A percentile compares a stretch with the other conserved stretches of the same genome.
These are phyloP conservation scores for Apiospora arundinis DNA, from an alignment of 2,329 filamentous ascomycete species.

Conservation along the genomic window DNA sequence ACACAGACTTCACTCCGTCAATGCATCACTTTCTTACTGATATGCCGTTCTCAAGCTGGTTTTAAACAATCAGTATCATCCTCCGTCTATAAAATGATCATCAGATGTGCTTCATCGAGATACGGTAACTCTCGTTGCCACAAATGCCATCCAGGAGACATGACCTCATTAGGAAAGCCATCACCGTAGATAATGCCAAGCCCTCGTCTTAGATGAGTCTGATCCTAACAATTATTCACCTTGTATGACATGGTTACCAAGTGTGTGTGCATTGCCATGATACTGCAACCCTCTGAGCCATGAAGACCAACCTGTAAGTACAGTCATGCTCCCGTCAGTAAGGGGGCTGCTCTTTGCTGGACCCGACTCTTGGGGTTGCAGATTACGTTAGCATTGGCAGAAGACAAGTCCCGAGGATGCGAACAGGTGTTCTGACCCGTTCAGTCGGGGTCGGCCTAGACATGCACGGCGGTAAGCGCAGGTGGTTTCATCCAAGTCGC, in stretches of 20 bases:
- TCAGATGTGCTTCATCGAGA: too few relatives aligned
- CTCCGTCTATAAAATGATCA: too few relatives aligned
- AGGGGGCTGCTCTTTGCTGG: background rate
- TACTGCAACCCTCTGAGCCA: background rate
- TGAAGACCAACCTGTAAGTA: background rate
- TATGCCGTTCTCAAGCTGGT: background rate
- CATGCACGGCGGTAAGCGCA: constrained; percentile 16
- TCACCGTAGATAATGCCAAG: too few relatives aligned
- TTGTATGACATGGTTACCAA: background rate
- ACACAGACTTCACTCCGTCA: background rate
- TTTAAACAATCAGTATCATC: too few relatives aligned
- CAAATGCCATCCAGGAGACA: too few relatives aligned
- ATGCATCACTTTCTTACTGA: background rate
- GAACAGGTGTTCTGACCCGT: constrained; percentile 5
- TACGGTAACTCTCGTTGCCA: too few relatives aligned
- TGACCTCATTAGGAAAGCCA: too few relatives aligned
- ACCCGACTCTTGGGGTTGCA: constrained; percentile 7
- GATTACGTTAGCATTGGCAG: constrained; percentile 15
- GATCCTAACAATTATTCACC: background rate
- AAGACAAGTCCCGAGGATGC: constrained; percentile 1
- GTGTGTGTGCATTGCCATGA: background rate
- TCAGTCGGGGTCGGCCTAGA: constrained; percentile 3
- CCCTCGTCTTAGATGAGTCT: background rate
- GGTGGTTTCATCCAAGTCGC: constrained; percentile 15
- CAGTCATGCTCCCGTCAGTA: background rate